These are phyloP conservation scores for Fibroporia radiculosa DNA, from an alignment of 768 basidiomycete genomes.

Conservation along the genomic window DNA sequence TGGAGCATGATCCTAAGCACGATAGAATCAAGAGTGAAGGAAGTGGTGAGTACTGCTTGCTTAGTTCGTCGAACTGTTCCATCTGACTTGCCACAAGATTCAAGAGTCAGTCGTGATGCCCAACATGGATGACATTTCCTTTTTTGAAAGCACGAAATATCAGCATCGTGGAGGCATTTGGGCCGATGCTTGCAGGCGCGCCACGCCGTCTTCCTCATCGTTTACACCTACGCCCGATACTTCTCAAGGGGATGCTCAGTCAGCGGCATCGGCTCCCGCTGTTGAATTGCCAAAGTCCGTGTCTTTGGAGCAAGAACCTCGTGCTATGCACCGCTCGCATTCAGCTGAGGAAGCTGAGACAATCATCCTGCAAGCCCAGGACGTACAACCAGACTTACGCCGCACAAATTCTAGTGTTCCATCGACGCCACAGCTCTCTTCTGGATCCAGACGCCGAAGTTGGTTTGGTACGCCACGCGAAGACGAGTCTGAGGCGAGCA, in stretches of 20 bases:
- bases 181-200: slow-evolving; percentile 58
- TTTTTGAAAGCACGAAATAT: slow-evolving; percentile 72
- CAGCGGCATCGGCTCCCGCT: slow-evolving; percentile 30
- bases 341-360: slow-evolving; percentile 23
- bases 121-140: slow-evolving; percentile 97
- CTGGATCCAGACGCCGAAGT: slow-evolving; percentile 32
- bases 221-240: background rate
- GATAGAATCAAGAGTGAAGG: slow-evolving; percentile 82
- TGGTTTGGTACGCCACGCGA: slow-evolving; percentile 48
- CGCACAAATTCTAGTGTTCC: slow-evolving; percentile 16
- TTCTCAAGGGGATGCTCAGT: slow-evolving; percentile 16
- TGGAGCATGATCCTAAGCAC: slow-evolving; percentile 88
- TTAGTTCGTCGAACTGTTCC: background rate
- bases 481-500: slow-evolving; percentile 25
- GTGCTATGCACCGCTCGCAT: slow-evolving; percentile 20
- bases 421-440: background rate
- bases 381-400: slow-evolving; percentile 13
- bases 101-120: slow-evolving; percentile 91
- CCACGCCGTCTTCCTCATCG: slow-evolving; percentile 15
- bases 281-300: slow-evolving; percentile 11
- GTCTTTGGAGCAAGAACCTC: slow-evolving; percentile 10
- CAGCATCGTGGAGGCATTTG: slow-evolving; percentile 83
- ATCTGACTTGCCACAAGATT: slow-evolving; percentile 70
- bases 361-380: slow-evolving; percentile 11
- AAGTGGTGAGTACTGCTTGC: slow-evolving; percentile 64